Base-by-base conservation (phyloP, 2,329 filamentous ascomycete species). In the Scleromitrula shiraiana region DNA sequence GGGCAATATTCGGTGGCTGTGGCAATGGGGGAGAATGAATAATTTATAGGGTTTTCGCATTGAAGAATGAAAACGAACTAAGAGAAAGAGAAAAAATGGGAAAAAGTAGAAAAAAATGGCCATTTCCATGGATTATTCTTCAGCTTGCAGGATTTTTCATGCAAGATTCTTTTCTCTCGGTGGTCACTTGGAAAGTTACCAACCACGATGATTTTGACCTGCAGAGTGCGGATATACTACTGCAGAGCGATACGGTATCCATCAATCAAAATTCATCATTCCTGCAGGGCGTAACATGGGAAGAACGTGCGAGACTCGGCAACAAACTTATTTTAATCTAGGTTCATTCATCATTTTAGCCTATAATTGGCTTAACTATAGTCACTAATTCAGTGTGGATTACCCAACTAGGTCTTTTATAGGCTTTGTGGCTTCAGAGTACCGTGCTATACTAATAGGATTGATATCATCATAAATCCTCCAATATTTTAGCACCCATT, bases 171-270 rank as follows among this genome's bases (percentile, higher is more conserved):
- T 19, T 29, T n/a, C 35, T 29, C 38, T 27, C 24, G 39, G 36
- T 47, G 36, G 37, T 41, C 36, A 41, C 38, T 42, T 48, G 45
- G 45, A 32, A 48, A 36, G 39, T 36, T 48, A 48, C 45, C 45
- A 48, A 48, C 45, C 45, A 48, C 45, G 33, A 30, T 48, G 45
- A 48, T 42, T 48, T 48, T 36, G 38, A 10, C 45, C 45, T 48
- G 45, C 45, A 48, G 45, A 48, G 17, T 42, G 45, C 45, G 45
- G 45, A 48, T 42, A 41, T 48, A 42, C 45, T 48, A 48, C 41
- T 47, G 45, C 38, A 48, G 22, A 41, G 45, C 45, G 45, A 48
- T 48, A 48, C 23, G 38, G 17, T 29, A 12, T 48, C 38, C 37
- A 22, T 48, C 45, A 48, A 48, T 48, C 45, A 48, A 27, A 42